phyloP scores from a whole-genome alignment of 805 yeast species.

The Yarrowia divulgata region DNA sequence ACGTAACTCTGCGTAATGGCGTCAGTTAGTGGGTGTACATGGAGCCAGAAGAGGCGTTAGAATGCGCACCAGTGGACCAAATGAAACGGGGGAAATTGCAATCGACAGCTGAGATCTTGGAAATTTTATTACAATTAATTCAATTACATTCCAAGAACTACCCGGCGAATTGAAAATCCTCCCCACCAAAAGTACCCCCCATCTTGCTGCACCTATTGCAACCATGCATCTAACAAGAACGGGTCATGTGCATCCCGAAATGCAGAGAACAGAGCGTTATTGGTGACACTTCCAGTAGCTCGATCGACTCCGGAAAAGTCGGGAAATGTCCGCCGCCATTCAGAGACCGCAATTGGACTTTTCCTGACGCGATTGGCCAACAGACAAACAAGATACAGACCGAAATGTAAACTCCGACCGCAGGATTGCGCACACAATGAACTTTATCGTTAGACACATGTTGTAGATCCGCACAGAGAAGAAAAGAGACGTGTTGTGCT shows the following conservation, averaged over 20 bases:
- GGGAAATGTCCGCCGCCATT: background rate
- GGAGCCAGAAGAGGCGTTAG: background rate
- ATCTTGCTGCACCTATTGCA: too few species aligned
- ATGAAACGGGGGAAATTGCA: background rate
- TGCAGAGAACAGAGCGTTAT: background rate
- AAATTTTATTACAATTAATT: too few species aligned
- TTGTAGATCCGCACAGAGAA: background rate
- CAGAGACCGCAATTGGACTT: background rate
- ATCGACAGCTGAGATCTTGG: too few species aligned
- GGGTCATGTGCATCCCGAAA: background rate
- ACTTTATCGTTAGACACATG: background rate
- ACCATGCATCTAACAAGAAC: background rate
- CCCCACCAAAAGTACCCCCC: too few species aligned
- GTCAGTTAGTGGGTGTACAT: too few species aligned
- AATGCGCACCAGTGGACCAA: background rate
- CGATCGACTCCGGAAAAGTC: background rate
- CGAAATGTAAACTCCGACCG: background rate
- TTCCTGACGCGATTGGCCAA: background rate
- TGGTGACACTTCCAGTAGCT: background rate
- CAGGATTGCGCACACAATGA: constrained; percentile 1
- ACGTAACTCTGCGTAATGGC: constrained; percentile 11
- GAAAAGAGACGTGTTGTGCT: too few species aligned
- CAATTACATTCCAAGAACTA: too few species aligned
- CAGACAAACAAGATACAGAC: background rate
- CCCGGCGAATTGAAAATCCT: too few species aligned